Percentiles rank a stretch among this genome's conserved stretches.
These are phyloP conservation scores for Populus trichocarpa DNA, from an alignment of 441 rosid genomes.

Conservation along the genomic window DNA sequence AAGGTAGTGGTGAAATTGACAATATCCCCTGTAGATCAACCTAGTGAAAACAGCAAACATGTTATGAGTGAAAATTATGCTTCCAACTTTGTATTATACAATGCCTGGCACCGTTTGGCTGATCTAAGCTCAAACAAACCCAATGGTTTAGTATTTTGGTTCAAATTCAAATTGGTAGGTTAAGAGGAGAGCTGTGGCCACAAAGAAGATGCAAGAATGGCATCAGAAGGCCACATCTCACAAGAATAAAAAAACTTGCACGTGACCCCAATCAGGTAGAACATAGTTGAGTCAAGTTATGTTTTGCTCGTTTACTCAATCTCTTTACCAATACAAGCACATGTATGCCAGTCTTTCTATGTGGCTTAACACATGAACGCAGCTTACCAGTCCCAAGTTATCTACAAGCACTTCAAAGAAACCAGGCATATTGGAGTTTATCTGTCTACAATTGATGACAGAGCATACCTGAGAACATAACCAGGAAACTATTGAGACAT, in stretches of 20 bases:
- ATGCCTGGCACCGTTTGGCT: not conserved
- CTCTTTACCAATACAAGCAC: not conserved
- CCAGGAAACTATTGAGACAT: conserved; percentile 75
- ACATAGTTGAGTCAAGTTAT: not conserved
- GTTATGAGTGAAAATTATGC: not conserved
- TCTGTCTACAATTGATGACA: not conserved
- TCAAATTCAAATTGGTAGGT: not conserved
- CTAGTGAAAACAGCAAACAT: conserved; percentile 23
- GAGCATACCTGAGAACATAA: conserved; percentile 65
- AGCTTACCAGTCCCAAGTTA: not conserved
- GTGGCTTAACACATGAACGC: not conserved
- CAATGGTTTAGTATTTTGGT: not conserved
- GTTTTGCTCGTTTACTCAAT: not conserved
- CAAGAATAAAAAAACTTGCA: not conserved
- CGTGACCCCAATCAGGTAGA: not conserved
- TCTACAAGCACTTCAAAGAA: not conserved
- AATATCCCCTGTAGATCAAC: conserved; percentile 56
- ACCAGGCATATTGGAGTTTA: not conserved
- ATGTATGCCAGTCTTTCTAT: not conserved
- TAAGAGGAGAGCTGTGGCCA: not conserved
- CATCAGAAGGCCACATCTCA: not conserved
- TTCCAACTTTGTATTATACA: not conserved
- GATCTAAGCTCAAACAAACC: not conserved
- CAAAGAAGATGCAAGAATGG: not conserved
- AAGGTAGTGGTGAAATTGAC: conserved; percentile 41